Conservation (phyloP, 148 eudicot species). For the Camellia lanceoleosa region DNA sequence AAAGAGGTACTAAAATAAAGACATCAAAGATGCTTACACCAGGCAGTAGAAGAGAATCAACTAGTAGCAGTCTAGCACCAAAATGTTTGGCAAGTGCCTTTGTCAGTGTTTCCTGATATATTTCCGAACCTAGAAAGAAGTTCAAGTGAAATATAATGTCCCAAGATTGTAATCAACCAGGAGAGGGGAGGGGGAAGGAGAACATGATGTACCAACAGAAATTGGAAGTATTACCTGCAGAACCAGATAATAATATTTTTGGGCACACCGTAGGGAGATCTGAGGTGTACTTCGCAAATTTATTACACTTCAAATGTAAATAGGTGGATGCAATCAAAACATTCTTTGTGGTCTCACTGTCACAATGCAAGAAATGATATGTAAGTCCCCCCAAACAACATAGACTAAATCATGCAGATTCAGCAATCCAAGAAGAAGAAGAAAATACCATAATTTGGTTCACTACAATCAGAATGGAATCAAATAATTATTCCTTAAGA, state of each 20-base stretch:
- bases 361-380: constrained; percentile 17
- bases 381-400: constrained; percentile 6
- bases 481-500: too few species aligned
- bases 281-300: constrained; percentile 55
- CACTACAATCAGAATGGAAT: too few species aligned
- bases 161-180: constrained; percentile 1
- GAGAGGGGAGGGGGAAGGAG: not conserved
- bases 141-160: constrained; percentile 3
- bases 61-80: constrained; percentile 66
- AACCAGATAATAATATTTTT: constrained; percentile 81
- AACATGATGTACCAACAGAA: not conserved
- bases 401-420: constrained; percentile 4
- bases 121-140: constrained; percentile 73
- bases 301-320: constrained; percentile 71
- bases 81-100: constrained; percentile 88
- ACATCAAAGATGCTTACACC: constrained; percentile 55
- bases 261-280: constrained; percentile 80
- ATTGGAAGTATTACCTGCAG: constrained; percentile 59
- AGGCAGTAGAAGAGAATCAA: constrained; percentile 71
- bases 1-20: not conserved
- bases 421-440: not conserved
- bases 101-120: constrained; percentile 80
- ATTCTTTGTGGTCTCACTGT: constrained; percentile 89
- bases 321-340: constrained; percentile 80
- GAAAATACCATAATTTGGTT: not conserved